These are phyloP conservation scores for Epichloe coenophiala DNA, from an alignment of 2,329 filamentous ascomycete genomes.

Conservation along the genomic window DNA sequence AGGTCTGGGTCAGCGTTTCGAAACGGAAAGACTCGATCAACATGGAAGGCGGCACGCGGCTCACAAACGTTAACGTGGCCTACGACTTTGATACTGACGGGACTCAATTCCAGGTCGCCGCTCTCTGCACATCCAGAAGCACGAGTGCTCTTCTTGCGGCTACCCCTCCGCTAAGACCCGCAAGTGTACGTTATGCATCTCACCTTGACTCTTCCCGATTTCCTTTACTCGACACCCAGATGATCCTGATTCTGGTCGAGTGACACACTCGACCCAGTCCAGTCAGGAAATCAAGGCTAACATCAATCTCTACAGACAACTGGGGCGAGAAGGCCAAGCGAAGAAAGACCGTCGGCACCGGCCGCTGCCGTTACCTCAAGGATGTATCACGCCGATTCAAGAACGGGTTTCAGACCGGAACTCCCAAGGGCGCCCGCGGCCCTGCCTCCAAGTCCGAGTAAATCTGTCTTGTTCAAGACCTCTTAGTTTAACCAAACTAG, in stretches of 20 bases:
- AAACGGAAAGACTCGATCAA: background rate
- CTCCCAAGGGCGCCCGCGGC: conserved; percentile 64
- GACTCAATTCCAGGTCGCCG: conserved; percentile 55
- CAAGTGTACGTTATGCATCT: conserved; percentile 67
- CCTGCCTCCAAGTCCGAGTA: conserved; percentile 11
- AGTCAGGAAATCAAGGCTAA: background rate
- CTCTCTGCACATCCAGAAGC: conserved; percentile 99
- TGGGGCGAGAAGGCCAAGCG: conserved; percentile 99
- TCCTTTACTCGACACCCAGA: background rate
- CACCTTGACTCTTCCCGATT: background rate
- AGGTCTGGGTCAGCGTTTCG: background rate
- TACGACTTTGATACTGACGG: conserved; percentile 5
- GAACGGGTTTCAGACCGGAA: conserved; percentile 92
- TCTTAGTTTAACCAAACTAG: background rate
- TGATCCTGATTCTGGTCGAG: too few relatives aligned
- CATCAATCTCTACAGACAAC: conserved; percentile 55
- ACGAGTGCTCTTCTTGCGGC: conserved; percentile 89
- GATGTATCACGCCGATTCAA: conserved; percentile 81
- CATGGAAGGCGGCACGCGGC: background rate
- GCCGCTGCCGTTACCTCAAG: conserved; percentile 93
- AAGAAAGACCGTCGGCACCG: conserved; percentile 97
- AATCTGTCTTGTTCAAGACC: background rate
- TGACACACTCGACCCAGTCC: background rate
- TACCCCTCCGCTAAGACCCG: conserved; percentile 95
- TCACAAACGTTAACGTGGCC: background rate